Evolutionary conservation across 179 eudicot species (phyloP).

Genomic region (Corrigiola litoralis): DNA sequence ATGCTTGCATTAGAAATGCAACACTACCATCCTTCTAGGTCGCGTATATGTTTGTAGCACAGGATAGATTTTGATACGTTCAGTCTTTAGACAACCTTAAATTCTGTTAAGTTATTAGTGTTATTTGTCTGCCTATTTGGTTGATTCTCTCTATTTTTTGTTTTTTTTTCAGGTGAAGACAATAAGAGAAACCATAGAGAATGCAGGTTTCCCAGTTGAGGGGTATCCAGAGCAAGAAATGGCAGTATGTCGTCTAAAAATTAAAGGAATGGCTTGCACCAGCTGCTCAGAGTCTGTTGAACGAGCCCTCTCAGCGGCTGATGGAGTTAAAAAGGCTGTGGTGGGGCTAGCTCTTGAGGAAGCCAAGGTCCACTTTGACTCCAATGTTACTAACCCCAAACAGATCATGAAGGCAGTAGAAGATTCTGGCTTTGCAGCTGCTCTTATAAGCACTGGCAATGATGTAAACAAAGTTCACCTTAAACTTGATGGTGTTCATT

Average conservation of each 20-base stretch:
- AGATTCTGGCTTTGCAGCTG: slow-evolving; percentile 91
- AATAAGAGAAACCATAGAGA: slow-evolving; percentile 74
- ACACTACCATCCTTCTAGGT: neutral
- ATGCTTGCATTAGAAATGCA: too few species aligned
- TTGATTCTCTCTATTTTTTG: neutral
- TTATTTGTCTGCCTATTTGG: neutral
- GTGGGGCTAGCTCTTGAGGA: slow-evolving; percentile 93
- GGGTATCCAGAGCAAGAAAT: slow-evolving; percentile 72
- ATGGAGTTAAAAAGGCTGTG: slow-evolving; percentile 83
- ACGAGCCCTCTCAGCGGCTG: slow-evolving; percentile 60
- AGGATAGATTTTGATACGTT: neutral
- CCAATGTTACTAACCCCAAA: slow-evolving; percentile 47
- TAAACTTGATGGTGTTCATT: slow-evolving; percentile 53
- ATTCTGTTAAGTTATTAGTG: neutral
- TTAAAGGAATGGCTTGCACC: slow-evolving; percentile 96
- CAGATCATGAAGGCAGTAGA: slow-evolving; percentile 63
- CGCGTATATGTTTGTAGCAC: too few species aligned
- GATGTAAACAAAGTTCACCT: slow-evolving; percentile 71
- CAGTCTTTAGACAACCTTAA: neutral
- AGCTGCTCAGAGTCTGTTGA: slow-evolving; percentile 91
- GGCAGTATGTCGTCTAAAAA: slow-evolving; percentile 65
- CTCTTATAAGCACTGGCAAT: slow-evolving; percentile 64
- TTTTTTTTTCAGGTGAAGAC: slow-evolving; percentile 44
- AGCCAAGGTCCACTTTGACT: slow-evolving; percentile 94
- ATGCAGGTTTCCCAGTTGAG: slow-evolving; percentile 70